A percentile compares a stretch with the other conserved stretches of the same genome.
These are phyloP conservation scores for Sugiyamaella paludigena DNA, from an alignment of 1,139 yeast genomes.

Conservation along the genomic window DNA sequence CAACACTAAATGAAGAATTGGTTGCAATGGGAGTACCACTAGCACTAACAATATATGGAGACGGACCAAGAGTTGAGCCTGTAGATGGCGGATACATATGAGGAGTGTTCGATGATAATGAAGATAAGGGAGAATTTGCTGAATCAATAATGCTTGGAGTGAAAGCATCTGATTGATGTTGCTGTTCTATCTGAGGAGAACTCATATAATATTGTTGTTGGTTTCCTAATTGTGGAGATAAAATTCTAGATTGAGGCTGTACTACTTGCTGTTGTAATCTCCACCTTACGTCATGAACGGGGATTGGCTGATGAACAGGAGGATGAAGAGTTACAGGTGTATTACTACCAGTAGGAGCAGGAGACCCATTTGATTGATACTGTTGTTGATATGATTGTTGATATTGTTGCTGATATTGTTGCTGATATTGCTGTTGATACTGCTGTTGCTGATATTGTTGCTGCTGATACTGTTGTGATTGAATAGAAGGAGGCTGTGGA, in stretches of 20 bases:
- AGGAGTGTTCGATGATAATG: conserved; percentile 1
- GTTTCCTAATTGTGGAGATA: background rate
- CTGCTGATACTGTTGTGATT: no score
- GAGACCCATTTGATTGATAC: no score
- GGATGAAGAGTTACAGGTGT: background rate
- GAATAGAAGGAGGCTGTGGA: no score
- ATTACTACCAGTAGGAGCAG: no score
- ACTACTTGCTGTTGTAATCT: conserved; percentile 1
- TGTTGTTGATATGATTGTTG: no score
- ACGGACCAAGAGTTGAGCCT: background rate
- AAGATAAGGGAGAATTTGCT: background rate
- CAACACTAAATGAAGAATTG: no score
- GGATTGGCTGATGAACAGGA: conserved; percentile 3
- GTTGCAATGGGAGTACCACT: no score
- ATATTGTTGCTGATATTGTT: no score
- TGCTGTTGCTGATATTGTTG: no score
- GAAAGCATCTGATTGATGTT: background rate
- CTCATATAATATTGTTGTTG: no score
- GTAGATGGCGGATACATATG: conserved; percentile 9
- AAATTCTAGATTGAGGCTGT: background rate
- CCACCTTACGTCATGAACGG: conserved; percentile 7
- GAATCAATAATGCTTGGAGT: background rate
- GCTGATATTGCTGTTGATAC: no score
- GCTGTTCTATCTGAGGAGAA: background rate
- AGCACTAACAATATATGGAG: background rate